phyloP scores from a whole-genome alignment of 192 early-diverging fungal species.

The Chytriomyces hyalinus region DNA sequence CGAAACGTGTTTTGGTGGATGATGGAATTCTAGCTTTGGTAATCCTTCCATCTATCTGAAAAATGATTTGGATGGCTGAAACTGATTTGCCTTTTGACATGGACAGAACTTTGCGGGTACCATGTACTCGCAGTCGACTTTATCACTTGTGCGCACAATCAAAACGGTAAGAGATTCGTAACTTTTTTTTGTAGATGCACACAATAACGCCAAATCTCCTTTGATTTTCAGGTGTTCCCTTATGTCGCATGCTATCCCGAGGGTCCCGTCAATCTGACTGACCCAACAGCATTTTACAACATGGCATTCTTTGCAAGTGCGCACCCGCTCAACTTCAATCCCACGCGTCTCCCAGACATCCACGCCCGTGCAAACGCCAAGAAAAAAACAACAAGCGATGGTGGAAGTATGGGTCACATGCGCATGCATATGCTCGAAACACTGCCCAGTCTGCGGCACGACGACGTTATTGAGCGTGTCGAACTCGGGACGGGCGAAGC shows the following conservation, averaged over 20 bases:
- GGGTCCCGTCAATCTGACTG: constrained; percentile 39
- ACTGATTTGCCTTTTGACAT: constrained; percentile 2
- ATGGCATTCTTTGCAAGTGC: constrained; percentile 71
- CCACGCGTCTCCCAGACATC: constrained; percentile 42
- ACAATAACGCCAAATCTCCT: no score
- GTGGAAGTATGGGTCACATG: constrained; percentile 46
- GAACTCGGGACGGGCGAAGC: constrained; percentile 41
- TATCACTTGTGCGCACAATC: constrained; percentile 65
- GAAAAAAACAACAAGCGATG: constrained; percentile 32
- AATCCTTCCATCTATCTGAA: not conserved
- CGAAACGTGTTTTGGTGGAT: constrained; percentile 70
- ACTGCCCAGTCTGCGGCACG: constrained; percentile 43
- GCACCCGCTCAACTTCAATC: constrained; percentile 53
- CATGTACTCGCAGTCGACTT: constrained; percentile 57
- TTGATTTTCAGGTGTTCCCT: constrained; percentile 57
- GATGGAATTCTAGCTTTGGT: constrained; percentile 82
- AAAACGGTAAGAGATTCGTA: constrained; percentile 1
- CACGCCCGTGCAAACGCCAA: not conserved
- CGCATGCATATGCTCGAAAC: constrained; percentile 53
- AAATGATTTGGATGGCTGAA: not conserved
- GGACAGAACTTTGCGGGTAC: constrained; percentile 80
- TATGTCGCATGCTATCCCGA: constrained; percentile 74
- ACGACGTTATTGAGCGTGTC: constrained; percentile 11
- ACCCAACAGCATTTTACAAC: constrained; percentile 58
- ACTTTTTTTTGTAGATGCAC: constrained; percentile 35